Evolutionary conservation across 495 filamentous ascomycete species (phyloP), one percentile per base, ranked within the genome.

Genomic region (Aspergillus cavernicola): DNA sequence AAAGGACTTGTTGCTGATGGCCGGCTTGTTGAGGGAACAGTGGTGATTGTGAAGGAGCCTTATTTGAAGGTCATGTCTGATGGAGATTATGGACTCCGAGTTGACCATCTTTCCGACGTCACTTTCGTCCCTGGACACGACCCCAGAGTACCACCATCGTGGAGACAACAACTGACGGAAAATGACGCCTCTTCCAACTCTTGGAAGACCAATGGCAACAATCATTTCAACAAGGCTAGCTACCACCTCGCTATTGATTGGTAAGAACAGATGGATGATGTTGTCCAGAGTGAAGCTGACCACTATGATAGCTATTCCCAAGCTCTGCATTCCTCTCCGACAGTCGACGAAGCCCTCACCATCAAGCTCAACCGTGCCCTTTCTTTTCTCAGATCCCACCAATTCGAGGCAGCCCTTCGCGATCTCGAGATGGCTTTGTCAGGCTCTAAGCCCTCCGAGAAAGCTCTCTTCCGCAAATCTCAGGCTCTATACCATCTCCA

Each of bases 61-160:
- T 82, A 76, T 57, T 62, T 76, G 41, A 77, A 76, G 45, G 9
- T 28, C 24, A 28, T 60, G 44, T 57, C 55, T 2, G 56, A 73
- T 46, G 73, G 72, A 3, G 40, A 55, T 2, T 75, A 69, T 58
- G 66, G 60, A 3, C 52, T 83, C 13, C 68, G 78, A 9, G 76
- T 82, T 10, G 80, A 83, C 47, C 80, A 84, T 68, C 57, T 75
- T 13, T 75, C 69, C 10, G 77, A 82, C 52, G 46, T 81, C 18
- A 56, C 64, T 4, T 59, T 66, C 46, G 31, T 78, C 12, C 52
- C 66, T 12, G 51, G 52, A 2, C 53, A 56, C 26, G 68, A 77
- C 44, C 33, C 53, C 18, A 57, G 52, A 6, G 61, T 76, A 11
- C 72, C 75, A 3, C 24, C 50, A 11, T 51, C 49, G 10, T 77